Percentiles rank a stretch among this genome's conserved stretches.
Conservation (phyloP, 352 stramenopile genomes). For the Pythium chondricola region DNA sequence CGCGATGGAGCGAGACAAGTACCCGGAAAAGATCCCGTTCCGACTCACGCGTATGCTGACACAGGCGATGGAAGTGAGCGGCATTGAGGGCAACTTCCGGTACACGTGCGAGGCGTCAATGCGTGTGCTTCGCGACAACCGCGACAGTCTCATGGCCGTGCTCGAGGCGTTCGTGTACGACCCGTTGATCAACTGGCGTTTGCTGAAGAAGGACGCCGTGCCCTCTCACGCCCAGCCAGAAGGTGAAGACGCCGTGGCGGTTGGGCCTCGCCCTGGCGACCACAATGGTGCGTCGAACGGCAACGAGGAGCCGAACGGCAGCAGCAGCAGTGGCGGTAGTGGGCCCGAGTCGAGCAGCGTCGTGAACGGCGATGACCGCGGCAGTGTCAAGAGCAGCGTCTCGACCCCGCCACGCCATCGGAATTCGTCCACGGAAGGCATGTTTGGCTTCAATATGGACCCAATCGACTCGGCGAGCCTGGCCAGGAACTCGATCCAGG, state of each 20-base stretch:
- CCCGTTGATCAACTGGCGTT: constrained; percentile 98
- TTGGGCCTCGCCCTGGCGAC: constrained; percentile 11
- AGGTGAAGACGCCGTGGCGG: constrained; percentile 43
- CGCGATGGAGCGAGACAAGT: constrained; percentile 99
- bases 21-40: constrained; percentile 99
- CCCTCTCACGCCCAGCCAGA: constrained; percentile 69
- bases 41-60: constrained; percentile 98
- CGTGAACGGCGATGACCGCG: constrained; percentile 29
- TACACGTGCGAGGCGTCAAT: constrained; percentile 98
- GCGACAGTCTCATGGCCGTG: constrained; percentile 98
- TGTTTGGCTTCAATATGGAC: constrained; percentile 66
- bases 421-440: constrained; percentile 58
- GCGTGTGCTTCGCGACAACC: constrained; percentile 97
- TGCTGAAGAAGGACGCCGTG: constrained; percentile 86
- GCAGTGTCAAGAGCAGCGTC: constrained; percentile 59
- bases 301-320: not conserved
- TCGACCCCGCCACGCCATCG: constrained; percentile 44
- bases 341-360: constrained; percentile 11
- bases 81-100: constrained; percentile 99
- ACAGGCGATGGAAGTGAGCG: constrained; percentile 98
- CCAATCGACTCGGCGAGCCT: constrained; percentile 45
- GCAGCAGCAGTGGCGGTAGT: not conserved
- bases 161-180: constrained; percentile 99
- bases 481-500: constrained; percentile 56
- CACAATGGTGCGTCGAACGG: constrained; percentile 1